phyloP scores from a whole-genome alignment of 2,329 filamentous ascomycete genomes.

The Penicillium sp. region DNA sequence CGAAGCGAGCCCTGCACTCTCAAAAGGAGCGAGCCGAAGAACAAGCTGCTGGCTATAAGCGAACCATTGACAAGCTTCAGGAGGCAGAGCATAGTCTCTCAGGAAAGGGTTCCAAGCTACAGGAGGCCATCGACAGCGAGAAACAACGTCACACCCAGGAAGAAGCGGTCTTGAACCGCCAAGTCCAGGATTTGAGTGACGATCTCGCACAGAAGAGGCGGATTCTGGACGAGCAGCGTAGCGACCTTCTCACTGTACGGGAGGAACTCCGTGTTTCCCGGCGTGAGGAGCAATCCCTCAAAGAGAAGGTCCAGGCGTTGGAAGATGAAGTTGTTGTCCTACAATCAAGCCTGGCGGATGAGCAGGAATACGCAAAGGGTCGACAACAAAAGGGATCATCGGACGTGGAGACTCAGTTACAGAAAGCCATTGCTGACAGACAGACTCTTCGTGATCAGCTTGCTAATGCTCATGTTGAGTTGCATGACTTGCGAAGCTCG shows the following conservation, averaged over 20 bases:
- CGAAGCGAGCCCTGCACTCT: conserved; percentile 62
- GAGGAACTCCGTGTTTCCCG: conserved; percentile 69
- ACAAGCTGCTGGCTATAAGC: conserved; percentile 64
- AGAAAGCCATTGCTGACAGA: conserved; percentile 59
- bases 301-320: conserved; percentile 64
- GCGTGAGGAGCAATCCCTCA: conserved; percentile 60
- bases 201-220: conserved; percentile 66
- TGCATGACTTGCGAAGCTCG: conserved; percentile 57
- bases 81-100: conserved; percentile 66
- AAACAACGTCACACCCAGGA: conserved; percentile 69
- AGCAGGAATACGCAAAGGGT: conserved; percentile 59
- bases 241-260: conserved; percentile 62
- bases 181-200: conserved; percentile 70
- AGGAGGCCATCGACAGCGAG: conserved; percentile 68
- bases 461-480: conserved; percentile 57
- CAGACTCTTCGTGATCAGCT: conserved; percentile 63
- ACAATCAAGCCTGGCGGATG: conserved; percentile 63
- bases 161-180: conserved; percentile 66
- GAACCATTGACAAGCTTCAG: conserved; percentile 67
- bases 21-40: conserved; percentile 67
- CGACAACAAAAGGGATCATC: conserved; percentile 57
- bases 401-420: conserved; percentile 58
- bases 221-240: conserved; percentile 63
- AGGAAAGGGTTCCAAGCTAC: conserved; percentile 64
- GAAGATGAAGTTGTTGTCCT: conserved; percentile 76